Evolutionary conservation across 2,329 filamentous ascomycete species (phyloP).

Genomic region (Cladosporium sp.): DNA sequence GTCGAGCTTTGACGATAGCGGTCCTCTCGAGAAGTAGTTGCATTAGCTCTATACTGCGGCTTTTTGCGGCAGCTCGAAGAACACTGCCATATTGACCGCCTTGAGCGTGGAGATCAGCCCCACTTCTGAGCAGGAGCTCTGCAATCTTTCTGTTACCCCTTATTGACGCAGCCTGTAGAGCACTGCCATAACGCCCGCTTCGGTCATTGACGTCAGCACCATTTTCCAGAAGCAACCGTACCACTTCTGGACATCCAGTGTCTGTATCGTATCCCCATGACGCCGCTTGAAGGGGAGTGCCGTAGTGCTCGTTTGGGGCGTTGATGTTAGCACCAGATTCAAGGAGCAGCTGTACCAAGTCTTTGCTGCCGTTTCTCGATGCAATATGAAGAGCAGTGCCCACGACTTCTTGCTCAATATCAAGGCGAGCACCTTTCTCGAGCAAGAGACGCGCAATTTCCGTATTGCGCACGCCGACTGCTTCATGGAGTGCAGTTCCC

Average conservation of each 20-base stretch:
- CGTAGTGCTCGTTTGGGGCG: background rate
- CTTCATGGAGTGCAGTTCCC: slow-evolving; percentile 17
- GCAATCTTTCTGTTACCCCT: slow-evolving; percentile 13
- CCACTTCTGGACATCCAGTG: slow-evolving; percentile 1
- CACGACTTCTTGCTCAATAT: background rate
- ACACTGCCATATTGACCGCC: slow-evolving; percentile 13
- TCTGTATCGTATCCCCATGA: background rate
- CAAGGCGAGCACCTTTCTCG: slow-evolving; percentile 7
- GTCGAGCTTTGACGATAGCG: slow-evolving; percentile 11
- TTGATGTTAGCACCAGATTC: background rate
- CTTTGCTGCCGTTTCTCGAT: background rate
- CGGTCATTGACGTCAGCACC: slow-evolving; percentile 15
- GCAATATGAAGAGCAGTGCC: slow-evolving; percentile 13
- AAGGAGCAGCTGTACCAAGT: background rate
- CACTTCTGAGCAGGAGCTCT: slow-evolving; percentile 11
- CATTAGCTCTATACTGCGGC: slow-evolving; percentile 4
- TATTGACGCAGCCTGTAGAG: slow-evolving; percentile 12
- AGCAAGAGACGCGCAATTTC: slow-evolving; percentile 19
- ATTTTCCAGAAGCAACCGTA: slow-evolving; percentile 13
- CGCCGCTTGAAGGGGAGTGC: background rate
- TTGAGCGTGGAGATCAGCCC: slow-evolving; percentile 11
- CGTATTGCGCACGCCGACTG: slow-evolving; percentile 13
- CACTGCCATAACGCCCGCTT: slow-evolving; percentile 6
- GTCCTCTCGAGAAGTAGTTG: slow-evolving; percentile 12
- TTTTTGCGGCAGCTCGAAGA: slow-evolving; percentile 5